phyloP scores from a whole-genome alignment of 2,329 filamentous ascomycete species.

The Pseudogymnoascus sp. region DNA sequence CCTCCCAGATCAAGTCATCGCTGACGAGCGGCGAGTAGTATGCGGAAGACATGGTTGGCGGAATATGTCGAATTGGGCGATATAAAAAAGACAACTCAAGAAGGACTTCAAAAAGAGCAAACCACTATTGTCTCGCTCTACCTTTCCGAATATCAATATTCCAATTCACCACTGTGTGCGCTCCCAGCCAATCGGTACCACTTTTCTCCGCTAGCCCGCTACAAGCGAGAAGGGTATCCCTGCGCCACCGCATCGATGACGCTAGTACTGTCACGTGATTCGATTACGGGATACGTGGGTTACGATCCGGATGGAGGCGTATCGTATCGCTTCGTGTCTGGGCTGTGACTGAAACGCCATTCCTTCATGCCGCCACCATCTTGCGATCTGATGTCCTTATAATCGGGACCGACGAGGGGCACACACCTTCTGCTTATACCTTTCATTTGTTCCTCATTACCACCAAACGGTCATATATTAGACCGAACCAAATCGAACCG shows the following conservation, averaged over 20 bases:
- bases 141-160: neutral
- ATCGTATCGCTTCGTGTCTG: neutral
- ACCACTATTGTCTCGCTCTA: no score
- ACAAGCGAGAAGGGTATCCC: neutral
- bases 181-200: conserved; percentile 7
- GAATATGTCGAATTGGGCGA: conserved; percentile 11
- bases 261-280: neutral
- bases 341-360: neutral
- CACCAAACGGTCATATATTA: neutral
- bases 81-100: neutral
- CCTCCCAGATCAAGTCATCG: conserved; percentile 87
- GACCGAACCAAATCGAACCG: neutral
- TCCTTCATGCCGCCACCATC: neutral
- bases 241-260: neutral
- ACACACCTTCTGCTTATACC: neutral
- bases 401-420: neutral
- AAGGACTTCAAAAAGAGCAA: neutral
- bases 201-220: neutral
- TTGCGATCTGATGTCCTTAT: neutral
- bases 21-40: conserved; percentile 68
- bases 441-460: neutral
- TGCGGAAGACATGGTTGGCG: conserved; percentile 38
- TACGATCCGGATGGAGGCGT: neutral
- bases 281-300: neutral
- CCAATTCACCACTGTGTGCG: neutral